A percentile compares a stretch with the other conserved stretches of the same genome.
Conservation (phyloP, 768 basidiomycete genomes). For the Hericium erinaceus region DNA sequence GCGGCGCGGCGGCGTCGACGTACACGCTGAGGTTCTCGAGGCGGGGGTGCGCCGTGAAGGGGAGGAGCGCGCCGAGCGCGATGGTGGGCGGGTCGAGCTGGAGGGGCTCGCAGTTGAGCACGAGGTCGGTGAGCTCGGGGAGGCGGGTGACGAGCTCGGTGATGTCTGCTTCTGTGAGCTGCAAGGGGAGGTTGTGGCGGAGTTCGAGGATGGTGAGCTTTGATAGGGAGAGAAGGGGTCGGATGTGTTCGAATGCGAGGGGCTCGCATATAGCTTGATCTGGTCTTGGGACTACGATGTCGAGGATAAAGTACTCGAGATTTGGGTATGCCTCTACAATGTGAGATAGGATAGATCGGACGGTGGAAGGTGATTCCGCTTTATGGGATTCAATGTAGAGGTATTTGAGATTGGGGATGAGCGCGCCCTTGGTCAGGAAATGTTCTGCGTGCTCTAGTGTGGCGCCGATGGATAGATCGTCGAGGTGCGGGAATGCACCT, state of each 20-base stretch:
- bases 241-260: constrained; percentile 3
- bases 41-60: constrained; percentile 5
- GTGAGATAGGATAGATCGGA: constrained; percentile 6
- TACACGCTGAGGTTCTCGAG: constrained; percentile 9
- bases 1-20: constrained; percentile 5
- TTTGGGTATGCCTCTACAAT: constrained; percentile 8
- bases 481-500: constrained; percentile 8
- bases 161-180: constrained; percentile 10
- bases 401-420: constrained; percentile 5
- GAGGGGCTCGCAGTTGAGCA: constrained; percentile 12
- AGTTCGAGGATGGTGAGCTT: constrained; percentile 10
- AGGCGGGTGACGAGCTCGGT: constrained; percentile 9
- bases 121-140: constrained; percentile 6
- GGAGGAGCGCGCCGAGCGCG: constrained; percentile 1
- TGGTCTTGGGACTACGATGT: constrained; percentile 5
- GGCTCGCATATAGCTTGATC: constrained; percentile 3
- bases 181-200: constrained; percentile 13
- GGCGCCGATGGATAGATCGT: constrained; percentile 12
- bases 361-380: not conserved
- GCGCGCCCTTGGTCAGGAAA: constrained; percentile 9
- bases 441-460: constrained; percentile 6
- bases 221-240: constrained; percentile 9
- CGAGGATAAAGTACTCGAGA: constrained; percentile 5
- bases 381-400: constrained; percentile 8
- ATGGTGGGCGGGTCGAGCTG: constrained; percentile 4